Base-by-base conservation (phyloP, 2,329 filamentous ascomycete species). In the Talaromyces sp. region DNA sequence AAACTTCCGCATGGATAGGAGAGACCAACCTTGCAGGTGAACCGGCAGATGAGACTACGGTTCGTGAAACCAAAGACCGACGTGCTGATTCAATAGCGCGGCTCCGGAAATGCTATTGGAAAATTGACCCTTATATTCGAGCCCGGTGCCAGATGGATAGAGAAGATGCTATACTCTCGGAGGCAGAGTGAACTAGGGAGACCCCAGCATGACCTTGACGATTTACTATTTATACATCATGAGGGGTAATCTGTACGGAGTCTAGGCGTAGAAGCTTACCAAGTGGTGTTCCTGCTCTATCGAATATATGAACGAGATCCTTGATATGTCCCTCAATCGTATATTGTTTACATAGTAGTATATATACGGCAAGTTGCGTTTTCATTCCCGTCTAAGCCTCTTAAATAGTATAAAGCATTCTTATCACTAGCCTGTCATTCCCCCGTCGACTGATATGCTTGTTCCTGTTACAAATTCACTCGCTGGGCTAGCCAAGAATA, bases 401-500 rank as follows among this genome's bases (percentile, higher is more conserved):
- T n/a, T 51, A 10, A 6, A 30, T 6, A 9, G 2, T 30, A 5
- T 18, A 51, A 51, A 18, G 23, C 3, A 30, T 27, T 8, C 47
- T 23, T 12, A 28, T 54, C 18, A 34, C 34, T 34, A 30, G 34
- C 52, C 52, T 33, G 52, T 54, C 16, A 54, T 34, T 9, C 52
- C 52, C 18, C 52, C 52, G 18, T 54, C 61, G 23, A 47, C 59
- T 64, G 28, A 65, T 33, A 60, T 34, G 34, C 50, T 56, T 31
- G 59, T 44, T 3, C 67, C 67, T 14, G 65, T 64, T 30, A 68
- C 64, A 60, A 67, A 68, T 51, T 56, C 55, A 47, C 66, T 67
- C 5, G 67, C 67, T 40, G 64, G 62, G 27, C 67, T 68, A 14
- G 67, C 66, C 27, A 68, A 59, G 56, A 65, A 68, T 14, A 68